Evolutionary conservation across 73 alveolate genomes (phyloP).

Genomic region (Halteria grandinella): DNA sequence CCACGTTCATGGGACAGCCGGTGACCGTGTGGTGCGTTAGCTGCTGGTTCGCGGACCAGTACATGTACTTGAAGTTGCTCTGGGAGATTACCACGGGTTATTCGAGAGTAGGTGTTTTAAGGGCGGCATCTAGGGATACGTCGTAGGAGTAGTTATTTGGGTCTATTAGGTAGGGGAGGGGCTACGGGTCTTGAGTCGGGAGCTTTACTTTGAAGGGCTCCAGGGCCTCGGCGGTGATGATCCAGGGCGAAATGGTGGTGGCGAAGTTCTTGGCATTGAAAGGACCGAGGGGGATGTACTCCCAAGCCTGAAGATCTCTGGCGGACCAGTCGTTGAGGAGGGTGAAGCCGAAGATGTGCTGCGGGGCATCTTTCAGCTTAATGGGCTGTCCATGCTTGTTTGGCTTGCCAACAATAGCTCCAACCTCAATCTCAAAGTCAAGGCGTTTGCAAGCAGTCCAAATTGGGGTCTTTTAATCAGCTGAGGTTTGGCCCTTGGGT

Average conservation of each 20-base stretch:
- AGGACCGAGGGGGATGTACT: conserved; percentile 93
- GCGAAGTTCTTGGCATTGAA: conserved; percentile 90
- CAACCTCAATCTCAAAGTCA: conserved; percentile 96
- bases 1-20: conserved; percentile 88
- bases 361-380: conserved; percentile 71
- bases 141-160: conserved; percentile 80
- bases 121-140: conserved; percentile 77
- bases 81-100: conserved; percentile 66
- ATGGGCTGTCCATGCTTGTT: conserved; percentile 73
- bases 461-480: conserved; percentile 76
- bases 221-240: conserved; percentile 91
- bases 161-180: conserved; percentile 87
- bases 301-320: conserved; percentile 94
- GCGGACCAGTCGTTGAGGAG: conserved; percentile 97
- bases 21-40: conserved; percentile 91
- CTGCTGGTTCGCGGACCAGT: conserved; percentile 91
- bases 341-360: conserved; percentile 86
- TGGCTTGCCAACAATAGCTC: conserved; percentile 88
- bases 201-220: conserved; percentile 84
- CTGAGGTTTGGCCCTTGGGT: conserved; percentile 87
- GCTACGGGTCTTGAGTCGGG: conserved; percentile 91
- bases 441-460: conserved; percentile 91
- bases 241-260: conserved; percentile 93
- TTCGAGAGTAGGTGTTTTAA: conserved; percentile 50
- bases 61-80: conserved; percentile 88